These are phyloP conservation scores for Cichorium intybus DNA, from an alignment of 140 eudicot genomes.

Conservation along the genomic window DNA sequence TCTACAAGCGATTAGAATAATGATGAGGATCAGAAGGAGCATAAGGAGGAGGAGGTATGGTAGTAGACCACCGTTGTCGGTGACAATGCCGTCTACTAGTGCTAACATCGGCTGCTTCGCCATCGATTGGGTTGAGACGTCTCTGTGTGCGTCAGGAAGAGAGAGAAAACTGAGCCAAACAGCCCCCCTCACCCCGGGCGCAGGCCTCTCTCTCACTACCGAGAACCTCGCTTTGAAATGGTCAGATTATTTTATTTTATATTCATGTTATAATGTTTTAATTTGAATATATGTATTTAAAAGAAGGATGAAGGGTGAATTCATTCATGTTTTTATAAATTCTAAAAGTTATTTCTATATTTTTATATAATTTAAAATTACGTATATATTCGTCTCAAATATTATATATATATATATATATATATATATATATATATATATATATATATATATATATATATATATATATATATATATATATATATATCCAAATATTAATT, in stretches of 20 bases:
- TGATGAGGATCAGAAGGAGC: conserved; percentile 47
- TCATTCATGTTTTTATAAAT: no score
- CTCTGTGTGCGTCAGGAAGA: conserved; percentile 20
- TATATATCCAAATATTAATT: no score
- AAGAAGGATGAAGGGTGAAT: no score
- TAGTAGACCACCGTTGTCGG: conserved; percentile 21
- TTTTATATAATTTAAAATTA: no score
- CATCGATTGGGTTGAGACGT: conserved; percentile 30
- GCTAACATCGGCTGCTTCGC: conserved; percentile 45
- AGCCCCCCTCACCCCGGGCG: conserved; percentile 21
- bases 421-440: no score
- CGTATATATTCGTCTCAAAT: no score
- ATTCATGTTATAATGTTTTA: neutral
- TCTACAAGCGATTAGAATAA: conserved; percentile 62
- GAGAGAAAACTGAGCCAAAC: conserved; percentile 35
- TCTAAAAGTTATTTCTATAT: no score
- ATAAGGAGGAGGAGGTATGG: conserved; percentile 31
- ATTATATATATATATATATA: neutral
- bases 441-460: no score
- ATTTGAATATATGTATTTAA: neutral
- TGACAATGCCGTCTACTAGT: conserved; percentile 24
- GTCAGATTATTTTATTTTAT: conserved; percentile 11
- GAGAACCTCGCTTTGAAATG: conserved; percentile 45
- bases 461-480: no score
- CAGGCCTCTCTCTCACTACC: conserved; percentile 29